Percentiles rank a stretch among this genome's conserved stretches.
phyloP scores from a whole-genome alignment of 371 early-diverging fungal species.

The Capillidium rhysosporum region DNA sequence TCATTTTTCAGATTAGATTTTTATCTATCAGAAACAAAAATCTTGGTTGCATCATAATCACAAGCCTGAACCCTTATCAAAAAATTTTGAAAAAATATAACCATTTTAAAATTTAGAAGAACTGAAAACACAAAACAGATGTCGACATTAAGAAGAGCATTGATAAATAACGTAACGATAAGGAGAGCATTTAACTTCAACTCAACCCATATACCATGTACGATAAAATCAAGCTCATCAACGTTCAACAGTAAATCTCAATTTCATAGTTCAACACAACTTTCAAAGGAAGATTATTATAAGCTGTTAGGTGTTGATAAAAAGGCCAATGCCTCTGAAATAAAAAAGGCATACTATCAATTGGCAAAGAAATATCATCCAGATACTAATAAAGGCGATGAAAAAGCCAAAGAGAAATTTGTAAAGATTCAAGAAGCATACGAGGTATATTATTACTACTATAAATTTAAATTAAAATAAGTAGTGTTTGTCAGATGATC shows the following conservation, averaged over 20 bases:
- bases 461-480: background rate
- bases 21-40: too few relatives aligned
- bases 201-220: too few relatives aligned
- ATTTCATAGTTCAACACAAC: background rate
- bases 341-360: slow-evolving; percentile 89
- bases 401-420: slow-evolving; percentile 81
- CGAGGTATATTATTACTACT: slow-evolving; percentile 22
- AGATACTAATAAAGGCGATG: slow-evolving; percentile 79
- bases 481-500: slow-evolving; percentile 65
- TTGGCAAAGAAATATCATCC: slow-evolving; percentile 91
- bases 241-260: background rate
- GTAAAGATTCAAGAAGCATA: slow-evolving; percentile 91
- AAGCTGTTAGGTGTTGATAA: slow-evolving; percentile 59
- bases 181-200: too few relatives aligned
- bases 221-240: too few relatives aligned
- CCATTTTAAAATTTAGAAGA: too few relatives aligned
- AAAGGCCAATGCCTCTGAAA: slow-evolving; percentile 54
- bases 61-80: too few relatives aligned
- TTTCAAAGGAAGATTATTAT: slow-evolving; percentile 53
- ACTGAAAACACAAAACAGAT: too few relatives aligned
- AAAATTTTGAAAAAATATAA: too few relatives aligned
- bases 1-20: too few relatives aligned
- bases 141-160: too few relatives aligned
- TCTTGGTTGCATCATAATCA: too few relatives aligned
- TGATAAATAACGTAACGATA: too few relatives aligned